Evolutionary conservation across 2,329 filamentous ascomycete species (phyloP).

Genomic region (Aspergillus ochraceoroseus): DNA sequence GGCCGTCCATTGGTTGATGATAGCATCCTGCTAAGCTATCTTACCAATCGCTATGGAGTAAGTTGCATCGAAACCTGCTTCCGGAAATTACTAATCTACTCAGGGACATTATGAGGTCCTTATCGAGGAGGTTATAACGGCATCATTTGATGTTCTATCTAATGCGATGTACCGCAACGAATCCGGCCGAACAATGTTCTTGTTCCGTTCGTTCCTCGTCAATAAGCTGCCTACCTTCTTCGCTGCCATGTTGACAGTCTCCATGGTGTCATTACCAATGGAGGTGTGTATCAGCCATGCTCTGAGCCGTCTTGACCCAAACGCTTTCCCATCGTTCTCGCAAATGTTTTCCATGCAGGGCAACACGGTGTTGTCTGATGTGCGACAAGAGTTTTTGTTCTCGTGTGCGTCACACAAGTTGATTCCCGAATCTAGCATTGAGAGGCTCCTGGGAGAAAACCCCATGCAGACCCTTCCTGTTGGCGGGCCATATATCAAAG

Average conservation of each 20-base stretch:
- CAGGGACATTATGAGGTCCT: slow-evolving; percentile 72
- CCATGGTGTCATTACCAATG: slow-evolving; percentile 56
- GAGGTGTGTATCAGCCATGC: slow-evolving; percentile 64
- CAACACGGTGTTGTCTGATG: slow-evolving; percentile 59
- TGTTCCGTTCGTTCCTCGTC: slow-evolving; percentile 81
- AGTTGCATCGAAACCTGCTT: slow-evolving; percentile 13
- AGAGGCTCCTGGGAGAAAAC: slow-evolving; percentile 75
- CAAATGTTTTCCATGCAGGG: slow-evolving; percentile 59
- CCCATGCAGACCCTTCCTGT: slow-evolving; percentile 73
- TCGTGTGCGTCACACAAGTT: slow-evolving; percentile 83
- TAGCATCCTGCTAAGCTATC: slow-evolving; percentile 66
- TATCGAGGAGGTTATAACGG: slow-evolving; percentile 75
- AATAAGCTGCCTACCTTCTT: slow-evolving; percentile 64
- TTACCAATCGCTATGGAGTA: slow-evolving; percentile 80
- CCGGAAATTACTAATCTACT: slow-evolving; percentile 3
- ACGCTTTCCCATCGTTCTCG: slow-evolving; percentile 60
- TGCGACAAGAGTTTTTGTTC: slow-evolving; percentile 78
- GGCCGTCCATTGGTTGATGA: slow-evolving; percentile 82
- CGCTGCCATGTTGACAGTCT: slow-evolving; percentile 52
- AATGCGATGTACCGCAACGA: slow-evolving; percentile 74
- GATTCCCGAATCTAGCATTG: slow-evolving; percentile 71
- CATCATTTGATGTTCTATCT: slow-evolving; percentile 82
- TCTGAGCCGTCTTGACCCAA: slow-evolving; percentile 58
- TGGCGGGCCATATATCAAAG: slow-evolving; percentile 61
- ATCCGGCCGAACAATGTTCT: slow-evolving; percentile 56